Conservation (phyloP, 192 early-diverging fungal species). For the Backusella tarrabulga region DNA sequence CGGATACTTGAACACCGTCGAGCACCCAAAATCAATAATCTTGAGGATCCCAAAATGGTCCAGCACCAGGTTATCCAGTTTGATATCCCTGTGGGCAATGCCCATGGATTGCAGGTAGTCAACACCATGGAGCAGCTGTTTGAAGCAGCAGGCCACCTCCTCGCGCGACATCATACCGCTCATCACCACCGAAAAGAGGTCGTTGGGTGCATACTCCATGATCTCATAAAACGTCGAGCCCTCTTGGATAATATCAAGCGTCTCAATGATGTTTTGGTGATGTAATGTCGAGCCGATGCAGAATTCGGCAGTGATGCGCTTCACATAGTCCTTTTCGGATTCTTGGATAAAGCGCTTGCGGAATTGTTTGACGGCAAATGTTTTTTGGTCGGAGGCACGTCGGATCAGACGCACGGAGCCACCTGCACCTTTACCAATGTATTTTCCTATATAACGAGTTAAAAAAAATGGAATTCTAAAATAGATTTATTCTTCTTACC, state of each 20-base stretch:
- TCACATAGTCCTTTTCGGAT: constrained; percentile 69
- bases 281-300: constrained; percentile 77
- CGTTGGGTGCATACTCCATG: constrained; percentile 91
- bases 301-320: constrained; percentile 81
- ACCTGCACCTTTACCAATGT: constrained; percentile 65
- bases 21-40: constrained; percentile 95
- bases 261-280: constrained; percentile 78
- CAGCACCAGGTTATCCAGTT: constrained; percentile 86
- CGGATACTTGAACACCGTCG: constrained; percentile 81
- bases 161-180: constrained; percentile 67
- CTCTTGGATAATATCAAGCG: constrained; percentile 72
- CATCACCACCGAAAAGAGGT: constrained; percentile 81
- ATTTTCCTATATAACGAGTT: constrained; percentile 11
- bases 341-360: constrained; percentile 61
- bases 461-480: neutral
- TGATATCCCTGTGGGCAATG: constrained; percentile 91
- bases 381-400: constrained; percentile 56
- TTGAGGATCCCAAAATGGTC: constrained; percentile 75
- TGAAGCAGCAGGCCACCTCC: constrained; percentile 86
- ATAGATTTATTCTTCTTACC: neutral
- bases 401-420: constrained; percentile 68
- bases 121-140: constrained; percentile 79
- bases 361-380: constrained; percentile 81
- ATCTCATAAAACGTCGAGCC: constrained; percentile 62
- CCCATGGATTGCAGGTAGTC: constrained; percentile 85